phyloP scores from a whole-genome alignment of 805 yeast genomes.

The Starmerella lactis-condensi region DNA sequence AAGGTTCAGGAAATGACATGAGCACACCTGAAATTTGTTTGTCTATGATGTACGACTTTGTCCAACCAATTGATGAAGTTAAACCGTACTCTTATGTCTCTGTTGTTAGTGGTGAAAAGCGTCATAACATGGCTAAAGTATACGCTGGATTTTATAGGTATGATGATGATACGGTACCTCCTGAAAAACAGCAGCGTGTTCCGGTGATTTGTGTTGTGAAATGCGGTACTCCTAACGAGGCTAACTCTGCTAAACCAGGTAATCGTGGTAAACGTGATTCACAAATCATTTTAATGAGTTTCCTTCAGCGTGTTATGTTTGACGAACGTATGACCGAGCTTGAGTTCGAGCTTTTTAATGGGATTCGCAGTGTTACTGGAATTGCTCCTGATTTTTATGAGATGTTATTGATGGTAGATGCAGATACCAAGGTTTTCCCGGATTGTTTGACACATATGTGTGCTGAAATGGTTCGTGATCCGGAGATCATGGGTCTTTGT shows the following conservation, averaged over 20 bases:
- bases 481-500: constrained; percentile 76
- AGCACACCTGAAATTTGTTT: constrained; percentile 82
- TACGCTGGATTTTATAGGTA: constrained; percentile 88
- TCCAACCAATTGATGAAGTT: constrained; percentile 54
- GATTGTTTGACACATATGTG: constrained; percentile 79
- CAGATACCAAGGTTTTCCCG: constrained; percentile 76
- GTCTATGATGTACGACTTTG: constrained; percentile 68
- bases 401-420: constrained; percentile 78
- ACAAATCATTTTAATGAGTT: constrained; percentile 77
- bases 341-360: constrained; percentile 57
- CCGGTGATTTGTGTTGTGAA: constrained; percentile 67
- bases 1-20: constrained; percentile 78
- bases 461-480: constrained; percentile 76
- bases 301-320: constrained; percentile 68
- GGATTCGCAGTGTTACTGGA: constrained; percentile 70
- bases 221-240: constrained; percentile 72
- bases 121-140: constrained; percentile 96
- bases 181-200: constrained; percentile 63
- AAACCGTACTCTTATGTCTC: constrained; percentile 78
- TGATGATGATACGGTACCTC: constrained; percentile 53
- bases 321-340: constrained; percentile 89
- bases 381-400: constrained; percentile 70
- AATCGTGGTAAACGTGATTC: constrained; percentile 94
- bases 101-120: constrained; percentile 80
- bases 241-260: constrained; percentile 55